Evolutionary conservation across 805 yeast genomes (phyloP), one percentile per base, ranked within the genome.

Genomic region (Candida nitratophila): DNA sequence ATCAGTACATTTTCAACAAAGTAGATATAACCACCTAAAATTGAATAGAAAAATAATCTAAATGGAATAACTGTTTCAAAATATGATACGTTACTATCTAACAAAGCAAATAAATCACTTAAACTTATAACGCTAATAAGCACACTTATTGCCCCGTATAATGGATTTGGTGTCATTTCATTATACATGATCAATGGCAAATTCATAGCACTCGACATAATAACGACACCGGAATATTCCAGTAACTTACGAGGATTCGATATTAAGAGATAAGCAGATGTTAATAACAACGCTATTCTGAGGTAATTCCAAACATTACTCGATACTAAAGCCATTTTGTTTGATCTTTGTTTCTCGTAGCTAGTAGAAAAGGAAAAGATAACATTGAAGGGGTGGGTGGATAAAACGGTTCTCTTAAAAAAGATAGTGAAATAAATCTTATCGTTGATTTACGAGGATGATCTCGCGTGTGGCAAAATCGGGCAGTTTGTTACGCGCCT

Each of bases 11-110:
- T 59, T n/a, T 63, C 63, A 44, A 71, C 70, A 36, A 73, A 43
- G 53, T 77, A 79, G 22, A 80, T 61, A 49, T 69, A 70, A 4
- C 69, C 69, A 8, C 77, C 79, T 32, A 81, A 50, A 0, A 57
- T 52, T 51, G 84, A 82, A 52, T 67, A 74, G 9, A 70, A 35
- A 15, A 71, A 50, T 43, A 83, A 60, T 56, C 90, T 70, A 6
- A 73, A 51, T 10, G 89, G 87, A 2, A 81, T 76, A 11, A 79
- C 56, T 0, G 81, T 68, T 50, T 80, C 82, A 53, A 83, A 83
- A 59, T 75, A 81, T 22, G 50, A 47, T 11, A 44, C 41, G 42
- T 74, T 74, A 12, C 56, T 60, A 38, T 65, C 77, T 19, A 76
- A 41, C 37, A 80, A 58, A n/a, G 88, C 86, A 15, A 81, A 65